Evolutionary conservation across 1,284 basidiomycete species (phyloP), one percentile per base, ranked within the genome.

Genomic region (Chalciporus sp.): DNA sequence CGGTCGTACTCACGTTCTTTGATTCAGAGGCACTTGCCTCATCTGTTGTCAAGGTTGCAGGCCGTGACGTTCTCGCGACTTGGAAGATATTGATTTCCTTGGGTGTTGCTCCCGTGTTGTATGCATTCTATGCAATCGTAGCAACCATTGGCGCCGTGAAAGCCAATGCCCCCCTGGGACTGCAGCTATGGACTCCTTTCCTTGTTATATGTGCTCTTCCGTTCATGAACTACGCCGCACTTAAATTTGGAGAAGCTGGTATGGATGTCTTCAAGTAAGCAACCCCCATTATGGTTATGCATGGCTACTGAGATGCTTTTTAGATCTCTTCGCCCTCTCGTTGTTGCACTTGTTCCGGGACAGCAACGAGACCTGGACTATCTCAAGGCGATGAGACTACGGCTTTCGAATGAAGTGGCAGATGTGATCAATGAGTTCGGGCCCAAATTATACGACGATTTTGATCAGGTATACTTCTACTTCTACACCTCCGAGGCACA

Each of bases 41-140:
- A 8, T 98, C 96, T 11, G 89, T 86, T 10, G 97, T 99, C 70
- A 99, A 99, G 75, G 85, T 99, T 55, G 92, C 92, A 33, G 97
- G 89, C 27, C 85, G 93, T 47, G 97, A 99, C 69, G 97, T 99
- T 12, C 78, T 99, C 16, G 97, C 95, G 0, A 95, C 95, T 3
- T 99, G 97, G 97, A 99, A 99, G 72, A 87, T 99, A 29, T 82
- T 99, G 44, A 95, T 99, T 51, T 96, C 94, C 11, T 79, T 99
- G 48, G 97, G 90, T 20, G 79, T 94, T 37, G 90, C 94, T 7
- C 96, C 97, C 7, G 75, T 97, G 7, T 76, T 99, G 31, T 99
- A 99, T 75, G 72, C 82, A 8, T 73, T 90, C 61, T 98, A 97
- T 72, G 92, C 92, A 31, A 73, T 90, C 63, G 66, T 95, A 33